Percentiles rank a stretch among this genome's conserved stretches.
These are phyloP conservation scores for Sanghuangporus baumii DNA, from an alignment of 1,284 basidiomycete species.

Conservation along the genomic window DNA sequence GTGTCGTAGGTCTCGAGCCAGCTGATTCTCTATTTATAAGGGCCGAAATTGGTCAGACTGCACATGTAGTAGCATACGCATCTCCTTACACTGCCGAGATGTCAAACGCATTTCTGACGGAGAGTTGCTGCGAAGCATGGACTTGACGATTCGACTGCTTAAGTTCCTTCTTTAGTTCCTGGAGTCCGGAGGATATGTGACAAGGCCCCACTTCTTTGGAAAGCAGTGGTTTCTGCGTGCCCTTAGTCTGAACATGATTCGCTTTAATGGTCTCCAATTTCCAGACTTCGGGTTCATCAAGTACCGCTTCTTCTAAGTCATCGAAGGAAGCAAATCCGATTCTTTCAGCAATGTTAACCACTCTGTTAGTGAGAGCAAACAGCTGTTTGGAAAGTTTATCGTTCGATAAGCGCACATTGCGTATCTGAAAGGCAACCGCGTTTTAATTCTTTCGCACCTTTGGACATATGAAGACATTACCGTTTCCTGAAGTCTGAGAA, in stretches of 20 bases:
- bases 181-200: neutral
- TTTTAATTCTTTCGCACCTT: neutral
- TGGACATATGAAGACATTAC: neutral
- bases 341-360: constrained; percentile 15
- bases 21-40: neutral
- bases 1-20: neutral
- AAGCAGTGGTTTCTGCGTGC: neutral
- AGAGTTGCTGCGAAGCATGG: neutral
- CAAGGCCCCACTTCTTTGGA: neutral
- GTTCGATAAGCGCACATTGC: constrained; percentile 16
- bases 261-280: constrained; percentile 1
- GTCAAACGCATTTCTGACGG: neutral
- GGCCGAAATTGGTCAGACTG: neutral
- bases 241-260: neutral
- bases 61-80: neutral
- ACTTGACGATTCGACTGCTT: constrained; percentile 7
- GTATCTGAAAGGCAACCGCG: constrained; percentile 7
- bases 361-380: constrained; percentile 19
- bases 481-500: constrained; percentile 14
- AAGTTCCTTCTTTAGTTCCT: neutral
- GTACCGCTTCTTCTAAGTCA: constrained; percentile 12
- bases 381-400: constrained; percentile 18
- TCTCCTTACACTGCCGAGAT: neutral
- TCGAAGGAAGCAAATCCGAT: constrained; percentile 21
- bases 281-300: constrained; percentile 4